phyloP scores from a whole-genome alignment of 2,329 filamentous ascomycete species.

The Kalmusia sp. region DNA sequence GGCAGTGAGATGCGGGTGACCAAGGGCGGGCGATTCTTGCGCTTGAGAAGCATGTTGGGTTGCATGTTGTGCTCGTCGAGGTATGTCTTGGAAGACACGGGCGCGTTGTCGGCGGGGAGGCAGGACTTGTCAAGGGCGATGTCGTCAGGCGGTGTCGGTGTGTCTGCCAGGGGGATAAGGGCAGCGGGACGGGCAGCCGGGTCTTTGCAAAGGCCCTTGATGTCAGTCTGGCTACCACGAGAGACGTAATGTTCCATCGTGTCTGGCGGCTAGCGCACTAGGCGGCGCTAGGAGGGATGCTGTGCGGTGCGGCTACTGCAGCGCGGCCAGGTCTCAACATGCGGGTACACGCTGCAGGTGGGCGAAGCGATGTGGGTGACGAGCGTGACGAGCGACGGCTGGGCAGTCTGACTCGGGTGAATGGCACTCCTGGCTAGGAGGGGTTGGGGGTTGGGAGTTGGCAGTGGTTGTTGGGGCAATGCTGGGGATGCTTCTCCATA shows the following conservation, averaged over 20 bases:
- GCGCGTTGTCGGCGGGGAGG: slow-evolving; percentile 15
- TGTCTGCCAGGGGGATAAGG: slow-evolving; percentile 27
- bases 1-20: slow-evolving; percentile 35
- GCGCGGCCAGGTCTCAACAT: too few species aligned
- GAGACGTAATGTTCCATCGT: slow-evolving; percentile 39
- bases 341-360: too few species aligned
- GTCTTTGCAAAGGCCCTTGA: slow-evolving; percentile 38
- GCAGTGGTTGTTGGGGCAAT: neutral
- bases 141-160: slow-evolving; percentile 40
- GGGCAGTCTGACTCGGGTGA: neutral
- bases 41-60: slow-evolving; percentile 29
- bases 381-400: neutral
- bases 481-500: neutral
- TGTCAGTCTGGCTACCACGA: slow-evolving; percentile 36
- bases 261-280: neutral
- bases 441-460: neutral
- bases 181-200: slow-evolving; percentile 30
- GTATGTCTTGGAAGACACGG: slow-evolving; percentile 10
- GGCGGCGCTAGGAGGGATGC: slow-evolving; percentile 24
- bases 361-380: neutral
- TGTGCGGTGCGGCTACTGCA: slow-evolving; percentile 2
- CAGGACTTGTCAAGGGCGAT: slow-evolving; percentile 30
- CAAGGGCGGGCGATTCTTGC: slow-evolving; percentile 29
- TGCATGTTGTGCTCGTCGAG: slow-evolving; percentile 14
- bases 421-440: too few species aligned